Evolutionary conservation across 257 asterid genomes (phyloP).

Genomic region (Solanum gandarillasii): DNA sequence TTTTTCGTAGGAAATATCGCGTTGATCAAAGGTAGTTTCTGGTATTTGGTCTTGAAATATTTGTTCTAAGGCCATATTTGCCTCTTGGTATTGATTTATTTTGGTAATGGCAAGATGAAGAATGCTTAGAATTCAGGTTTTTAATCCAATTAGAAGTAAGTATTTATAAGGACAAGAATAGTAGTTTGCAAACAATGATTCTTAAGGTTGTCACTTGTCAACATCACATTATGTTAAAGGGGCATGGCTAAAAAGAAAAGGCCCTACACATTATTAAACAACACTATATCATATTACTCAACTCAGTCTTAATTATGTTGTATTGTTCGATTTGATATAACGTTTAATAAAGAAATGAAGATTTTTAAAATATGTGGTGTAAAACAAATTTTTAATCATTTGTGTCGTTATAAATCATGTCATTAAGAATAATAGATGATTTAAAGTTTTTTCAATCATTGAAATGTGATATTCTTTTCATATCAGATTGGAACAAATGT

Average conservation of each 20-base stretch:
- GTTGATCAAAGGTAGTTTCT: background rate
- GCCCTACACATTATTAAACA: background rate
- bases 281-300: background rate
- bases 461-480: background rate
- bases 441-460: background rate
- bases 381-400: background rate
- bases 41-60: background rate
- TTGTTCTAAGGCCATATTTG: background rate
- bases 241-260: background rate
- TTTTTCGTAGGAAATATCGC: slow-evolving; percentile 3
- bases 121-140: background rate
- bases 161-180: background rate
- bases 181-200: background rate
- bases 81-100: background rate
- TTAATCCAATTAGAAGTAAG: background rate
- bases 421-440: background rate
- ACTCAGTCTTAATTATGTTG: accelerated
- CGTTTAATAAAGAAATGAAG: too few species aligned
- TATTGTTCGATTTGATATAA: background rate
- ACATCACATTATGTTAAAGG: background rate
- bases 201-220: background rate
- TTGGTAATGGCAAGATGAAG: background rate
- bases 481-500: background rate
- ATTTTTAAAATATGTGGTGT: background rate
- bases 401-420: background rate